A percentile compares a stretch with the other conserved stretches of the same genome.
Conservation (phyloP, 495 filamentous ascomycete genomes). For the Aspergillus asperescens region DNA sequence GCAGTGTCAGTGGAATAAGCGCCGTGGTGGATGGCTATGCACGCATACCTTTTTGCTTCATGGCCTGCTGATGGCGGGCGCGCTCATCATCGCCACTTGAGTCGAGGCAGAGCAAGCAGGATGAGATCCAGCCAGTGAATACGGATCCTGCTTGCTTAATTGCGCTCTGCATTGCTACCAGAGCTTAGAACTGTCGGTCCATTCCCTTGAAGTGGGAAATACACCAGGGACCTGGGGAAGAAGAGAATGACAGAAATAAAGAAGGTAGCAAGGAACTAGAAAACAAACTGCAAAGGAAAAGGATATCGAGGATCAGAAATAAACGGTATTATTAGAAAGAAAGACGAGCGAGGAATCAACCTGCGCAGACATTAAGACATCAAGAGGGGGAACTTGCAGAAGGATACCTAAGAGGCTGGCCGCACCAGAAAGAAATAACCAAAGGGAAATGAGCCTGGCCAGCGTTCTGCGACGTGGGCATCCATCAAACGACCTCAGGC, state of each 20-base stretch:
- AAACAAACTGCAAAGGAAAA: neutral
- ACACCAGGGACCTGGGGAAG: neutral
- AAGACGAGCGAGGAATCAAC: conserved; percentile 11
- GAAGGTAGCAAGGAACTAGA: neutral
- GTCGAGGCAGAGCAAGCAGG: conserved; percentile 36
- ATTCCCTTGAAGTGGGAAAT: conserved; percentile 20
- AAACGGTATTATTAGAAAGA: neutral
- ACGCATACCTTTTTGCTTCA: conserved; percentile 25
- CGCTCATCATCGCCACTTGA: conserved; percentile 26
- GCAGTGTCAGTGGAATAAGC: conserved; percentile 9
- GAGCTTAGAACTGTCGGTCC: conserved; percentile 33
- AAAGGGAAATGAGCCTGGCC: conserved; percentile 5
- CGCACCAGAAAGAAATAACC: conserved; percentile 11
- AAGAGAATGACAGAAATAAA: conserved; percentile 11
- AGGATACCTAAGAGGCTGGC: conserved; percentile 1
- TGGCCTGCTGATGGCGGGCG: conserved; percentile 18
- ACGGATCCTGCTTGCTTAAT: conserved; percentile 39
- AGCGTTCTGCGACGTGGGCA: conserved; percentile 12
- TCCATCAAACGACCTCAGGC: conserved; percentile 12
- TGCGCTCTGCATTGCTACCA: conserved; percentile 42
- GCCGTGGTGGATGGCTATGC: neutral
- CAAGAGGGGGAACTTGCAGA: neutral
- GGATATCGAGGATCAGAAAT: neutral
- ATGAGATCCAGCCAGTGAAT: conserved; percentile 41
- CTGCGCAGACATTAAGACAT: conserved; percentile 3